Conservation (phyloP, 371 early-diverging fungal genomes). For the Mortierella sp. region DNA sequence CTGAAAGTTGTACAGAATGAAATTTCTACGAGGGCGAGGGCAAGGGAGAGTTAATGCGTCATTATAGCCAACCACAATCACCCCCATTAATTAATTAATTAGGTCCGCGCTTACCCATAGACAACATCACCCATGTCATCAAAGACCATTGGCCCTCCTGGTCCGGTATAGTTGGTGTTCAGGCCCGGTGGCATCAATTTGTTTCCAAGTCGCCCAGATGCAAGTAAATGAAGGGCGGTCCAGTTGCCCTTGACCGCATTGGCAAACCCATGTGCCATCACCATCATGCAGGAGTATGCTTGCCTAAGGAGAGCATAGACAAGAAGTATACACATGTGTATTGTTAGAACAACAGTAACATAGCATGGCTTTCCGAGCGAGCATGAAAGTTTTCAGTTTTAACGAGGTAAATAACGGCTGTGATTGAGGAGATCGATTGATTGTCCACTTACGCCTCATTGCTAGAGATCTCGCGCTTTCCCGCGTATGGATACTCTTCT, state of each 20-base stretch:
- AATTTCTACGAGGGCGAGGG: constrained; percentile 49
- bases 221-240: constrained; percentile 58
- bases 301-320: constrained; percentile 24
- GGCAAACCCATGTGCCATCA: constrained; percentile 71
- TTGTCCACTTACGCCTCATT: constrained; percentile 68
- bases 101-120: constrained; percentile 48
- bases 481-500: constrained; percentile 67
- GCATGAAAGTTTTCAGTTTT: not conserved
- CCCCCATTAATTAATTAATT: not conserved
- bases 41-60: not conserved
- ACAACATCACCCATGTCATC: constrained; percentile 68
- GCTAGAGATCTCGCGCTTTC: constrained; percentile 65
- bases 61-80: not conserved
- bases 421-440: not conserved
- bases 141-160: constrained; percentile 69
- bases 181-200: constrained; percentile 63
- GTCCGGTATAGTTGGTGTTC: constrained; percentile 71
- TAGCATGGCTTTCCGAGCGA: not conserved
- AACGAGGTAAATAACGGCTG: not conserved
- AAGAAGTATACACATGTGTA: not conserved
- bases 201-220: constrained; percentile 62
- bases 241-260: constrained; percentile 57
- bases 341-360: not conserved
- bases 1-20: constrained; percentile 67
- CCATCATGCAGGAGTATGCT: constrained; percentile 69